Conservation (phyloP, 805 yeast genomes). For the Danielozyma ontarioensis region DNA sequence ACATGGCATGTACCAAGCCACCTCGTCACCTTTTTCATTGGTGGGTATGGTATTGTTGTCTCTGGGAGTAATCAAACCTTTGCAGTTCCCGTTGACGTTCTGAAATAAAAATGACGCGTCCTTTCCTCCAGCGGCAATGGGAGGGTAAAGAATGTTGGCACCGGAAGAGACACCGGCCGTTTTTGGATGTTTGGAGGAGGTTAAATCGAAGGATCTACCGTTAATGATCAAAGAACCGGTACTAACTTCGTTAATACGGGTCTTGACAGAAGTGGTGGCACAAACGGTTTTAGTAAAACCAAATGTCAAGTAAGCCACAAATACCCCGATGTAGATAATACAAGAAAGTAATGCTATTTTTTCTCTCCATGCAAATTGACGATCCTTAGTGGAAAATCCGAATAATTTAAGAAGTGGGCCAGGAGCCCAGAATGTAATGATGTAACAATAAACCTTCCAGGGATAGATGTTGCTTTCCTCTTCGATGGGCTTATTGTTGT, state of each 20-base stretch:
- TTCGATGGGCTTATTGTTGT: neutral
- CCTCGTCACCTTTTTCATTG: conserved; percentile 40
- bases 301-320: conserved; percentile 83
- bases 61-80: conserved; percentile 66
- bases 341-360: conserved; percentile 80
- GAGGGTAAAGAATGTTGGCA: conserved; percentile 75
- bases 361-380: conserved; percentile 97
- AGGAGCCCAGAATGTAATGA: conserved; percentile 91
- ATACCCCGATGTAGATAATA: conserved; percentile 66
- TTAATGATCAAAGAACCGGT: conserved; percentile 65
- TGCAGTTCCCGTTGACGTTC: conserved; percentile 89
- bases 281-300: conserved; percentile 90
- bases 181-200: conserved; percentile 69
- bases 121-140: conserved; percentile 79
- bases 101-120: conserved; percentile 85
- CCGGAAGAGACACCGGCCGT: conserved; percentile 74
- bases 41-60: conserved; percentile 67
- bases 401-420: conserved; percentile 60
- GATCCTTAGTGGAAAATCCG: conserved; percentile 73
- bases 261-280: conserved; percentile 35
- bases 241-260: conserved; percentile 56
- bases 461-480: conserved; percentile 24
- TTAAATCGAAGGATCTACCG: conserved; percentile 74
- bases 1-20: conserved; percentile 98
- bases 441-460: conserved; percentile 84